A percentile compares a stretch with the other conserved stretches of the same genome.
phyloP scores from a whole-genome alignment of 2,329 filamentous ascomycete genomes.

The Coniochaeta hoffmannii region DNA sequence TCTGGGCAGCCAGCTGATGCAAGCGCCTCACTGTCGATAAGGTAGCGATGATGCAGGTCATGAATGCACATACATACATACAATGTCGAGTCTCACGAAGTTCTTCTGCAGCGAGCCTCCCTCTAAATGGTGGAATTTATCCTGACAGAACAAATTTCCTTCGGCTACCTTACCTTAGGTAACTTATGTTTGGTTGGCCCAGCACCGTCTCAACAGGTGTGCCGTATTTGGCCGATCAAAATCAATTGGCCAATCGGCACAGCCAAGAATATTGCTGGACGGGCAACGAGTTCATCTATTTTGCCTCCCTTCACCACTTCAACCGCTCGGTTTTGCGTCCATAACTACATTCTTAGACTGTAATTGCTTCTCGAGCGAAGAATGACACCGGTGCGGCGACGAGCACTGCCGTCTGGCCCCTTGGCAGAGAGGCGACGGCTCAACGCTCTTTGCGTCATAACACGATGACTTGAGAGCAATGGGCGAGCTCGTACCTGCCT shows the following conservation, averaged over 20 bases:
- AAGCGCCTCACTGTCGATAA: too few relatives aligned
- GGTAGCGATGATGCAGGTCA: too few relatives aligned
- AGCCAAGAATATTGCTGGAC: not conserved
- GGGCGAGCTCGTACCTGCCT: not conserved
- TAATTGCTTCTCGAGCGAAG: not conserved
- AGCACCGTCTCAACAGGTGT: not conserved
- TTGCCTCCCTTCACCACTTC: not conserved
- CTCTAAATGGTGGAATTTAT: not conserved
- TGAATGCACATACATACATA: too few relatives aligned
- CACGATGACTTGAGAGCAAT: not conserved
- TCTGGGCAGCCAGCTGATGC: not conserved
- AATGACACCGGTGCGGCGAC: not conserved
- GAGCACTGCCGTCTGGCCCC: not conserved
- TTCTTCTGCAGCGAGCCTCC: not conserved
- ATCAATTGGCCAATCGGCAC: not conserved
- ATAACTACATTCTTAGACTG: too few relatives aligned
- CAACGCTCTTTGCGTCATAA: not conserved
- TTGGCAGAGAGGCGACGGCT: not conserved
- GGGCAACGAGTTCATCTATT: not conserved
- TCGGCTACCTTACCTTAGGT: not conserved
- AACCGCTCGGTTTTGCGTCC: not conserved
- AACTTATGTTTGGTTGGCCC: not conserved
- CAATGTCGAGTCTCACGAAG: not conserved
- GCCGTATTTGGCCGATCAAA: not conserved
- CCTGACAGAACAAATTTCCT: not conserved